Base-by-base conservation (phyloP, 805 yeast species). In the Saturnispora besseyi region DNA sequence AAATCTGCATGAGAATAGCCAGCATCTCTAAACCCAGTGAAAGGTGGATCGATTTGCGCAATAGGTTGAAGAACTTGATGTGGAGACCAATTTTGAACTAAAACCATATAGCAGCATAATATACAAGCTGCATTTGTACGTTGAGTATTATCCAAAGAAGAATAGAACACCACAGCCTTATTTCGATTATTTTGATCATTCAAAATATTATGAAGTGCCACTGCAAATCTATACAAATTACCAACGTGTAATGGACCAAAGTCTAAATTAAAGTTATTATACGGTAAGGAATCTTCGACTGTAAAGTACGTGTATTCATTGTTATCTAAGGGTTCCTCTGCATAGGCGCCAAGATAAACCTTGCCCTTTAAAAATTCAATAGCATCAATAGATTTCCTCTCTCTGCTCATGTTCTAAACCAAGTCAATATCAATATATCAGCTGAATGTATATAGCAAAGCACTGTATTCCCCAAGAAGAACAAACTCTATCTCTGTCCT, bases 61-160 rank as follows among this genome's bases (percentile, higher is more conserved):
- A 93, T 78, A 0, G 99, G 99, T 53, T 95, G 97, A 55, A 93
- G 69, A 0, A 90, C 99, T 66, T 93, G 93, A 66, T 93, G 99
- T 0, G 99, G 99, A 1, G 97, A 88, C 99, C 99, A 93, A 12
- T 88, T 83, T 64, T 93, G 99, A 15, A 93, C 91, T 49, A 93
- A 69, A 1, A 93, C 77, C 97, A 93, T 89, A 67, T 93, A 93
- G 61, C 97, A 88, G 56, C 96, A 87, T 46, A 93, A 72, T 54
- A 93, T 72, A 66, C 98, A 89, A 4, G 98, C 97, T 15, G 98
- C 95, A 62, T 93, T 93, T 6, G 97, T 82, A 59, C 99, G 70
- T 56, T 83, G 83, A 54, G 84, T 81, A 1, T 96, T 79, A 31
- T 86, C 81, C 0, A 91, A 81, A 1, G 89, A 75, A 12, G 96